A percentile compares a stretch with the other conserved stretches of the same genome.
Evolutionary conservation across 768 basidiomycete species (phyloP).

Genomic region (Lepiota subincarnata): DNA sequence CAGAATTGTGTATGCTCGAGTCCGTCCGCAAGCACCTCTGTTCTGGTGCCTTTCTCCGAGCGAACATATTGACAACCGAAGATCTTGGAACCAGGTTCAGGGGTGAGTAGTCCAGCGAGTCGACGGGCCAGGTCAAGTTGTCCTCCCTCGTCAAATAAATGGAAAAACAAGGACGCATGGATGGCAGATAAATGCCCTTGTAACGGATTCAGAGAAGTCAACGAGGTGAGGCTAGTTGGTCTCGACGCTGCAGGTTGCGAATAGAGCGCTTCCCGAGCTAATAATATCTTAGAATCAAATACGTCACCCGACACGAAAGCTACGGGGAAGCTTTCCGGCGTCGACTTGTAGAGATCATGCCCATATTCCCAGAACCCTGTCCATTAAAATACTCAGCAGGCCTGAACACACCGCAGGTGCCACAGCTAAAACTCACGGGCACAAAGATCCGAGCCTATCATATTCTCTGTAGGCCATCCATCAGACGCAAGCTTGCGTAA

Average conservation of each 20-base stretch:
- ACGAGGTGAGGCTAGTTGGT: neutral
- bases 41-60: slow-evolving; percentile 13
- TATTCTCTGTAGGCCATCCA: slow-evolving; percentile 33
- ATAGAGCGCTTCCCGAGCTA: slow-evolving; percentile 22
- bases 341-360: slow-evolving; percentile 54
- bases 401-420: neutral
- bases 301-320: slow-evolving; percentile 53
- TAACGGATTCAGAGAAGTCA: slow-evolving; percentile 1
- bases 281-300: slow-evolving; percentile 42
- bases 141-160: slow-evolving; percentile 28
- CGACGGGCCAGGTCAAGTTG: slow-evolving; percentile 27
- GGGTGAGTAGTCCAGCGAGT: slow-evolving; percentile 27
- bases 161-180: slow-evolving; percentile 31
- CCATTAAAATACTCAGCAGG: neutral
- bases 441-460: slow-evolving; percentile 34
- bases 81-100: slow-evolving; percentile 28
- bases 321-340: slow-evolving; percentile 46
- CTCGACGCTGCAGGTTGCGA: neutral
- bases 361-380: slow-evolving; percentile 60
- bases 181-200: slow-evolving; percentile 45
- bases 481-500: slow-evolving; percentile 33
- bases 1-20: slow-evolving; percentile 5
- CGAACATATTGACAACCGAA: slow-evolving; percentile 33
- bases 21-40: slow-evolving; percentile 13
- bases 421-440: slow-evolving; percentile 11